Evolutionary conservation across 2,329 filamentous ascomycete genomes (phyloP).

Genomic region (Tolypocladium endophyticum): DNA sequence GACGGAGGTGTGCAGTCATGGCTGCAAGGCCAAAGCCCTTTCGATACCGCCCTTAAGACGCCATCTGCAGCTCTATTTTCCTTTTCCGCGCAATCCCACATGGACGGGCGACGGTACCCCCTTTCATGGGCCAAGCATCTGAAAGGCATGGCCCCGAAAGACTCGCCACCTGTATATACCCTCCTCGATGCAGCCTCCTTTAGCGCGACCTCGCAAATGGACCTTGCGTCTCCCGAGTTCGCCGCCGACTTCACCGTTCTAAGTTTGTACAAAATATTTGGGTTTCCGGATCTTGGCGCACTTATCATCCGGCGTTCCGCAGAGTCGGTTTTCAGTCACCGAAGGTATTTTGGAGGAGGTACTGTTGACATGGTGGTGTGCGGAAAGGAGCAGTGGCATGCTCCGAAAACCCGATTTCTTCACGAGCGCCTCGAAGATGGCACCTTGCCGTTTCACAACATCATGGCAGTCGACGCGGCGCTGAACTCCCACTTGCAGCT

Average conservation of each 20-base stretch:
- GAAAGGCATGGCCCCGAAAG: conserved; percentile 17
- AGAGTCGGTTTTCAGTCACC: conserved; percentile 49
- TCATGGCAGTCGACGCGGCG: conserved; percentile 70
- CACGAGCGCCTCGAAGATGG: conserved; percentile 87
- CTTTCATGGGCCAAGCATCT: conserved; percentile 52
- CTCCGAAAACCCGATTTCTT: conserved; percentile 56
- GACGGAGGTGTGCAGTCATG: conserved; percentile 55
- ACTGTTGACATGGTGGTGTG: conserved; percentile 85
- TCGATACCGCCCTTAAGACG: conserved; percentile 12
- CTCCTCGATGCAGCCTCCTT: conserved; percentile 78
- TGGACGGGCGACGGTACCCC: conserved; percentile 72
- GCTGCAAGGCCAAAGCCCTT: conserved; percentile 34
- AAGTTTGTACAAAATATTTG: conserved; percentile 97
- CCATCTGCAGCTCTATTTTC: conserved; percentile 48
- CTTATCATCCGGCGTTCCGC: conserved; percentile 70
- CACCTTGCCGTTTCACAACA: conserved; percentile 81
- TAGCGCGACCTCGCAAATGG: conserved; percentile 64
- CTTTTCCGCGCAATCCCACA: conserved; percentile 86
- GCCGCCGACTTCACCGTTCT: conserved; percentile 79
- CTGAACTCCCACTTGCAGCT: conserved; percentile 58
- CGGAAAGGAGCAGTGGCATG: conserved; percentile 73
- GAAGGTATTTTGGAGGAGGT: conserved; percentile 85
- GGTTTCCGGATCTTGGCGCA: conserved; percentile 83
- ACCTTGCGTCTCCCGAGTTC: conserved; percentile 48
- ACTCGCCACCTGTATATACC: conserved; percentile 40